Evolutionary conservation across 2,329 filamentous ascomycete species (phyloP).

Genomic region (Beauveria bassiana): DNA sequence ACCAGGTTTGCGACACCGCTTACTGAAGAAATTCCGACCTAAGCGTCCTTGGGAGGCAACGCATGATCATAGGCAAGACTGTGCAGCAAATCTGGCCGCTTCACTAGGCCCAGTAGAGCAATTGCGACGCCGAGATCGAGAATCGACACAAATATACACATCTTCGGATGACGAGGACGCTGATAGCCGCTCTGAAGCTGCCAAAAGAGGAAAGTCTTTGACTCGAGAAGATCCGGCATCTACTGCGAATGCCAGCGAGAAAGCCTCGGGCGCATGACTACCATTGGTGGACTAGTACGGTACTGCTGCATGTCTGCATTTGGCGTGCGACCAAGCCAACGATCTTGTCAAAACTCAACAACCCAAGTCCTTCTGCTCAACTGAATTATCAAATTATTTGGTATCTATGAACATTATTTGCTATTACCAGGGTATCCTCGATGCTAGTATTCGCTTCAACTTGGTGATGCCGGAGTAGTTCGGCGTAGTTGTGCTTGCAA

Average conservation of each 20-base stretch:
- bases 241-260: not conserved
- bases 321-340: not conserved
- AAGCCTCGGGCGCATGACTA: not conserved
- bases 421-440: not conserved
- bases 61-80: slow-evolving; percentile 11
- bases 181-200: slow-evolving; percentile 14
- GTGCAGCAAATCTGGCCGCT: not conserved
- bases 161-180: slow-evolving; percentile 16
- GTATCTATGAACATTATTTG: not conserved
- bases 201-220: slow-evolving; percentile 17
- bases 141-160: slow-evolving; percentile 19
- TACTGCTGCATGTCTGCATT: not conserved
- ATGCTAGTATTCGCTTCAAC: not conserved
- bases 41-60: slow-evolving; percentile 20
- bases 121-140: slow-evolving; percentile 16
- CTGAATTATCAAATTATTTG: not conserved
- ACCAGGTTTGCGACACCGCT: slow-evolving; percentile 17
- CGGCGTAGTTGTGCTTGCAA: not conserved
- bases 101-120: not conserved
- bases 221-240: not conserved
- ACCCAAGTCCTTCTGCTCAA: not conserved
- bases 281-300: not conserved
- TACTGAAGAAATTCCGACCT: slow-evolving; percentile 19
- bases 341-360: not conserved
- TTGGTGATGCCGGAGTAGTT: slow-evolving; percentile 1